These are phyloP conservation scores for Melampsora abietis-canadensis DNA, from an alignment of 1,284 basidiomycete genomes.

Conservation along the genomic window DNA sequence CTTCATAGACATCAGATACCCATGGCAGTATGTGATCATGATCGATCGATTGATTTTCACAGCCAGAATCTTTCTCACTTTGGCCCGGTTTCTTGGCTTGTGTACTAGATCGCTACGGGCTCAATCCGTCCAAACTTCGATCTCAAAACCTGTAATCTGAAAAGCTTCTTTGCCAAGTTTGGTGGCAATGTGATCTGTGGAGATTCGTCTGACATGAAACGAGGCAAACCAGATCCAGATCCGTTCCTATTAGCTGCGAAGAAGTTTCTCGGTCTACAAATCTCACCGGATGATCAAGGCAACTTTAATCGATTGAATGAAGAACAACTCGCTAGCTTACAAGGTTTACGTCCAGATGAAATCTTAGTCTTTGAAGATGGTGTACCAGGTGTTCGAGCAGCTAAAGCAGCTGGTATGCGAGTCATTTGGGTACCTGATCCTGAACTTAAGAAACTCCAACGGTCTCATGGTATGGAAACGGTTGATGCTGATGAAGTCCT, in stretches of 20 bases:
- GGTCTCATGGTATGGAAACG: neutral
- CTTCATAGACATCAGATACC: slow-evolving; percentile 51
- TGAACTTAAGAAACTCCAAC: slow-evolving; percentile 20
- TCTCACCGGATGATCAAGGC: slow-evolving; percentile 44
- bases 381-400: slow-evolving; percentile 26
- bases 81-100: neutral
- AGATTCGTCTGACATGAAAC: slow-evolving; percentile 49
- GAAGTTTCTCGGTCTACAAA: slow-evolving; percentile 48
- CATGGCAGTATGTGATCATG: slow-evolving; percentile 44
- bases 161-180: slow-evolving; percentile 50
- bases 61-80: no score
- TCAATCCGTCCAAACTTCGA: slow-evolving; percentile 51
- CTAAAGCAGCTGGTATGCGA: slow-evolving; percentile 34
- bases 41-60: no score
- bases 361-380: slow-evolving; percentile 54
- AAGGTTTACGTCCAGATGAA: slow-evolving; percentile 49
- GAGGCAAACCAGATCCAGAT: slow-evolving; percentile 53
- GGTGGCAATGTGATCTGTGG: slow-evolving; percentile 50
- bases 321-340: slow-evolving; percentile 46
- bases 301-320: slow-evolving; percentile 31
- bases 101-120: slow-evolving; percentile 49
- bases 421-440: slow-evolving; percentile 38
- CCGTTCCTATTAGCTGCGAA: slow-evolving; percentile 53
- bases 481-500: slow-evolving; percentile 14
- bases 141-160: slow-evolving; percentile 50